Base-by-base conservation (phyloP, 2,329 filamentous ascomycete genomes). In the Botrytis deweyae region DNA sequence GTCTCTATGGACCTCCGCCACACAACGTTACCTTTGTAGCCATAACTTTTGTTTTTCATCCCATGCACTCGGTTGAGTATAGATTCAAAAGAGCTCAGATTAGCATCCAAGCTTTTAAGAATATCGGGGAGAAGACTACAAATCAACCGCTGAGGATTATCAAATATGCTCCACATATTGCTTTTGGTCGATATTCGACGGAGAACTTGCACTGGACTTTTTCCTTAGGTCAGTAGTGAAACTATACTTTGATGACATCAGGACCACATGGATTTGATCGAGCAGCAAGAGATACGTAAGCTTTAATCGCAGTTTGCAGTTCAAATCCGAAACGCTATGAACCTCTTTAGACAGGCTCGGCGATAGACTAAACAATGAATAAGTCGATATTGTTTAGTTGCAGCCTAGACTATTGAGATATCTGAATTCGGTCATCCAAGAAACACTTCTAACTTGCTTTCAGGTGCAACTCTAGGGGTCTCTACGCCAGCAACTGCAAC, bases 191-290 rank as follows among this genome's bases (percentile, higher is more conserved):
- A 46, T 52, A 62, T 69, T 73, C 71, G 33, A 69, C 64, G 4
- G 64, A 73, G 22, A 73, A 63, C 22, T 40, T 73, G 18, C 71
- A 73, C n/a, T 69, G 71, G 64, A 69, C 22, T 25, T 73, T 69
- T 52, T 69, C 64, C 14, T 62, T 73, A 42, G 71, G 64, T 73
- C 7, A 52, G 64, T 69, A 22, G 40, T 38, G 10, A 3, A 42
- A 16, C 52, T 72, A 16, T 12, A 25, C 29, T 33, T 33, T 20
- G 33, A 65, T 46, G n/a, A 22, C 5, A 36, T 14, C 42, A 36
- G 63, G 63, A 46, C 46, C 5, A 20, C 9, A 65, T 25, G n/a
- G 25, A 29, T 33, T 46, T 8, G 10, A 9, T 65, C 29, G 18
- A 55, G 12, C 49, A n/a, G 25, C n/a, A 12, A 55, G 49, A 64